Percentiles rank a stretch among this genome's conserved stretches.
Evolutionary conservation across 768 basidiomycete species (phyloP).

Genomic region (Punctularia strigosozonata): DNA sequence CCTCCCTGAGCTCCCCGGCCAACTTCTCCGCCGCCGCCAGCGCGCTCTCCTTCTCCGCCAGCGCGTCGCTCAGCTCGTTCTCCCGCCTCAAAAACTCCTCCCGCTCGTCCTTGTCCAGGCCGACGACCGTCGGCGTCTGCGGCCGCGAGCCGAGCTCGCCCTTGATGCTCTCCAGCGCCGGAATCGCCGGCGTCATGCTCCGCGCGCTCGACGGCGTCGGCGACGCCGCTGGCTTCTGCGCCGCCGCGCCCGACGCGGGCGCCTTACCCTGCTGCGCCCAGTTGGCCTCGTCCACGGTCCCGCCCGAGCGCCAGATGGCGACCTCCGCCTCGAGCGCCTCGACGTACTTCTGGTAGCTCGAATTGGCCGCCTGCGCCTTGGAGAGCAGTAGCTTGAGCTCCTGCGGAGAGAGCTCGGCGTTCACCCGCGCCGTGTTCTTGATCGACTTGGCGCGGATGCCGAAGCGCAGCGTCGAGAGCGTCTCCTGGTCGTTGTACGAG

Average conservation of each 20-base stretch:
- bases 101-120: slow-evolving; percentile 90
- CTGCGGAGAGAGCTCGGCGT: slow-evolving; percentile 91
- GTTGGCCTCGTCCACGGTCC: slow-evolving; percentile 68
- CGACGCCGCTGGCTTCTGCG: slow-evolving; percentile 39
- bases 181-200: slow-evolving; percentile 67
- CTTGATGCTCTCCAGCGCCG: slow-evolving; percentile 58
- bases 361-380: slow-evolving; percentile 81
- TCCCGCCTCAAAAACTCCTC: slow-evolving; percentile 95
- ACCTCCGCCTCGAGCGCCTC: slow-evolving; percentile 86
- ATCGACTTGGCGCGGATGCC: slow-evolving; percentile 99
- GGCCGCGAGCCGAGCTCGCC: slow-evolving; percentile 74
- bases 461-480: slow-evolving; percentile 92
- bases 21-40: slow-evolving; percentile 75
- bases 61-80: slow-evolving; percentile 88
- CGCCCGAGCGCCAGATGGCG: slow-evolving; percentile 80
- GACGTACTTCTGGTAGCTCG: slow-evolving; percentile 77
- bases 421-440: slow-evolving; percentile 99
- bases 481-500: slow-evolving; percentile 94
- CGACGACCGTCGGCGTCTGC: slow-evolving; percentile 82
- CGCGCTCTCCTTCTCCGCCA: slow-evolving; percentile 85
- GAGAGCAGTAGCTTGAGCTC: slow-evolving; percentile 89
- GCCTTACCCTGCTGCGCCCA: slow-evolving; percentile 70
- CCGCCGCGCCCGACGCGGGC: slow-evolving; percentile 15
- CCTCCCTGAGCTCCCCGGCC: slow-evolving; percentile 80
- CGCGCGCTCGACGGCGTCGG: slow-evolving; percentile 55